Base-by-base conservation (phyloP, 192 early-diverging fungal species). In the Oehlia diaphana region DNA sequence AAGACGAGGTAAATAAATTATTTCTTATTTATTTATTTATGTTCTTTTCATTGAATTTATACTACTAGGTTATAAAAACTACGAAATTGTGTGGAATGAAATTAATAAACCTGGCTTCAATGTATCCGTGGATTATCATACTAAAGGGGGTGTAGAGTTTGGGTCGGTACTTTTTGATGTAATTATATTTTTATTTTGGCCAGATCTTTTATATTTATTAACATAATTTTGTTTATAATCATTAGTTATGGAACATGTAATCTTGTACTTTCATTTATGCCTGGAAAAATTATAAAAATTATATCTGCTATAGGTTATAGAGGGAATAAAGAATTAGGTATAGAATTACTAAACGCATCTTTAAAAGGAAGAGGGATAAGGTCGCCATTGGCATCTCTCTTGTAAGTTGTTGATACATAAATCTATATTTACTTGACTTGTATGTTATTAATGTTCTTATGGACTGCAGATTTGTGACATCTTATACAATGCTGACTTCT, bases 281-380 rank as follows among this genome's bases (percentile, higher is more conserved):
- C 88, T 0, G 78, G 80, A 37, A 89, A 89, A 63, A 84, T 89
- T 35, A 83, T 89, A 3, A 77, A 76, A 2, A 81, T 89, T 66
- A 84, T 90, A 37, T 81, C 87, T 2, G 84, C 87, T 3, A 87
- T 90, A 69, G 89, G 87, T 10, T 90, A 87, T 84, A 83, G 81
- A 39, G 86, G 84, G 16, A 86, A 90, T 79, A 87, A 87, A 75
- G 81, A 86, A 35, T 82, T 90, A 63, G 89, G 89, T 13, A 85
- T 90, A 69, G 87, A 87, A 14, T 62, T 90, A 31, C 74, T 90
- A 14, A 84, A 84, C 47, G 81, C 85, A 71, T 84, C 83, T 49
- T 80, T 89, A 58, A 83, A 84, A 26, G 84, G 84, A 49, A 79
- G 83, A 63, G 82, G 86, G 19, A 84, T 89, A 33, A 87, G 88